Evolutionary conservation across 495 filamentous ascomycete species (phyloP).

Genomic region (Aspergillus nidulans): DNA sequence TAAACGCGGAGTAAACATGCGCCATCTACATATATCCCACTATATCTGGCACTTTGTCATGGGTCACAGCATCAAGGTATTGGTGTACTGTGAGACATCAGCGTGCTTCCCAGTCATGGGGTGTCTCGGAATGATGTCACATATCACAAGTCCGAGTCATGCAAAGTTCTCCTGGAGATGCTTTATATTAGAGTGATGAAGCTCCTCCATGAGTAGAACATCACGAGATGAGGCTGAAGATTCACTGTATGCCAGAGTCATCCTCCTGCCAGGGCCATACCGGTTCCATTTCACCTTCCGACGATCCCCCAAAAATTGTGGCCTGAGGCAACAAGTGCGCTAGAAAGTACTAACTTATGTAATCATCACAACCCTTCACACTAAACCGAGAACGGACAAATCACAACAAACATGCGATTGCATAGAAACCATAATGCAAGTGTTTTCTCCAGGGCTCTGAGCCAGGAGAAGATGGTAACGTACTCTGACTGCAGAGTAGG

Average conservation of each 20-base stretch:
- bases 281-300: no score
- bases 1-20: neutral
- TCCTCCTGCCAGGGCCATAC: neutral
- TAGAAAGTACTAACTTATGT: neutral
- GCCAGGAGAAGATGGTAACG: no score
- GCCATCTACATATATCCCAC: neutral
- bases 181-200: neutral
- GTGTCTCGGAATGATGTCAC: conserved; percentile 1
- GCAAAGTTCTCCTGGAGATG: neutral
- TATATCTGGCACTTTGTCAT: neutral
- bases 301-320: no score
- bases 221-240: no score
- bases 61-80: neutral
- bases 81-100: neutral
- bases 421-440: neutral
- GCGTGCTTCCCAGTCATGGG: neutral
- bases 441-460: neutral
- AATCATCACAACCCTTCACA: neutral
- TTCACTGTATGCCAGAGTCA: no score
- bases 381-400: conserved; percentile 26
- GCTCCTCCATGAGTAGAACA: no score
- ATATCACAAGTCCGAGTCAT: conserved; percentile 4
- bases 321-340: neutral
- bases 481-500: neutral
- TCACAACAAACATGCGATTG: conserved; percentile 31